Percentiles rank a stretch among this genome's conserved stretches.
Evolutionary conservation across 208 protist genomes (phyloP).

Genomic region (Angomonas ambiguus): DNA sequence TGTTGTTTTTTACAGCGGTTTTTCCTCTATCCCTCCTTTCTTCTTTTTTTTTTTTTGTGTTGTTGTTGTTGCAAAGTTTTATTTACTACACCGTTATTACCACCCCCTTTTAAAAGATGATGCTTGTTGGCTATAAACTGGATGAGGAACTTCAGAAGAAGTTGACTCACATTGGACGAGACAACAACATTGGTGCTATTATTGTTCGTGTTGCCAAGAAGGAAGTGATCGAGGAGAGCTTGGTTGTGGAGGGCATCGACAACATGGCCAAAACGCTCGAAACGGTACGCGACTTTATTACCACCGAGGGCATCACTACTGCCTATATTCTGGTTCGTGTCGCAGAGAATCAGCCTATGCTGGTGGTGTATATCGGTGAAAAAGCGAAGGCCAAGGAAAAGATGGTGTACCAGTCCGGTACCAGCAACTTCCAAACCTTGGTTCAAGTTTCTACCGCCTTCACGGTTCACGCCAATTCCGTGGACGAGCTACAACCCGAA

Average conservation of each 20-base stretch:
- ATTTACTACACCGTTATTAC: background rate
- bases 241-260: background rate
- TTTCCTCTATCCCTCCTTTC: background rate
- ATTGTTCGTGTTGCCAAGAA: background rate
- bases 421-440: slow-evolving; percentile 25
- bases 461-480: slow-evolving; percentile 19
- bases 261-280: background rate
- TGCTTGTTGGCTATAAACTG: slow-evolving; percentile 1
- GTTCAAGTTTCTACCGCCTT: slow-evolving; percentile 6
- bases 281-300: background rate
- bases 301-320: slow-evolving; percentile 16
- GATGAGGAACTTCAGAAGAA: background rate
- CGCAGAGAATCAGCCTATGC: slow-evolving; percentile 15
- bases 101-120: slow-evolving; percentile 2
- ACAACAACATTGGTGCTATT: slow-evolving; percentile 3
- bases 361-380: slow-evolving; percentile 56
- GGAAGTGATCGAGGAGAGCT: background rate
- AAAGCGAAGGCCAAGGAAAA: slow-evolving; percentile 38
- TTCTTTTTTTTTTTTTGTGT: background rate
- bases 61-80: background rate
- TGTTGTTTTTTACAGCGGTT: background rate
- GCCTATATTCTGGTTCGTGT: slow-evolving; percentile 49
- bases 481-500: slow-evolving; percentile 30
- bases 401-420: slow-evolving; percentile 64
- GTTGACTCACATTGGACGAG: background rate